Base-by-base conservation (phyloP, 2,329 filamentous ascomycete species). In the Elsinoe batatas region DNA sequence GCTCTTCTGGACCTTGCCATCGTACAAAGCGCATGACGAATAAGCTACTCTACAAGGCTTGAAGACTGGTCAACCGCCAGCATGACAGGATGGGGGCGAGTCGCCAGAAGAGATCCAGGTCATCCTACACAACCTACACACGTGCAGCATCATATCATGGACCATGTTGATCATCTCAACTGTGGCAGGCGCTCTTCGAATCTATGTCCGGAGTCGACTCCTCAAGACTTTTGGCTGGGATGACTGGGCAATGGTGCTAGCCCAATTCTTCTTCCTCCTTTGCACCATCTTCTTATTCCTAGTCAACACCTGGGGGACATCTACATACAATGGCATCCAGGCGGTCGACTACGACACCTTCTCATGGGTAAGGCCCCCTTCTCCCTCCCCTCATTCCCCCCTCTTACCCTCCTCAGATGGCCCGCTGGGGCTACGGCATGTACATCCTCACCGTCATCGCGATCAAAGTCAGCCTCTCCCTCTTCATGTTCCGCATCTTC, bases 401-500 rank as follows among this genome's bases (percentile, higher is more conserved):
- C 33, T 26, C 46, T 50, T 20, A 50, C 46, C 7, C 46, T 11
- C 5, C n/a, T n/a, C 26, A 55, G 53, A 46, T 55, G 32, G 53
- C 53, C 20, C 38, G 53, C 38, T 44, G 38, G 40, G 53, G 40
- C 42, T 69, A 74, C 56, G 64, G 63, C 12, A 64, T 70, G 1
- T 75, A 76, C 58, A 60, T 73, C 38, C 54, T 69, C 7, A 67
- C 72, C 0, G 69, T 72, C 59, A 69, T 72, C 58, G 59, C 69
- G 12, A 62, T 75, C 58, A 76, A 76, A 59, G 68, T 75, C 33
- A 74, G 73, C 3, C 61, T 76, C 5, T 71, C 68, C 7, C 60
- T 76, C 32, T 75, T 75, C 64, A 74, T 75, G 61, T 64, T 71
- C 3, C 71, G 74, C 4, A 70, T 75, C 38, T 65, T 74, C 22